Percentiles rank a stretch among this genome's conserved stretches.
These are phyloP conservation scores for Epichloe amarillans DNA, from an alignment of 2,329 filamentous ascomycete species.

Conservation along the genomic window DNA sequence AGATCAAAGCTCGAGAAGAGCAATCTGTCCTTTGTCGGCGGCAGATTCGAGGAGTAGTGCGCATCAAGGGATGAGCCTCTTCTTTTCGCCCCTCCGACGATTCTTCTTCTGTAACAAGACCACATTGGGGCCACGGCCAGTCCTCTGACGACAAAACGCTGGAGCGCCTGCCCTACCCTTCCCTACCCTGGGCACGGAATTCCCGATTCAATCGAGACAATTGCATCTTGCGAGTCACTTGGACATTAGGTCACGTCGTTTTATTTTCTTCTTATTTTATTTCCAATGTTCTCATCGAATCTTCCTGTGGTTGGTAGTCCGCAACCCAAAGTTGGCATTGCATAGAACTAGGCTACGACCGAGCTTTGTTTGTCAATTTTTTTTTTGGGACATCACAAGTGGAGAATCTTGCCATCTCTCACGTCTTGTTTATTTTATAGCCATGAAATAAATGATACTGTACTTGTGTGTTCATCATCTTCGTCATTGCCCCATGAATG, in stretches of 20 bases:
- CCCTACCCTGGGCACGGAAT: neutral
- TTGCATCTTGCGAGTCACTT: neutral
- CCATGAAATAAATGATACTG: neutral
- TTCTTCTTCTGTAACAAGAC: neutral
- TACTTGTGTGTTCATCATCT: neutral
- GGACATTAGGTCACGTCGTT: neutral
- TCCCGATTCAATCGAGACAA: neutral
- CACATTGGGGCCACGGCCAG: neutral
- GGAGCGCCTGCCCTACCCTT: neutral
- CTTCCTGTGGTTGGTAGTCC: neutral
- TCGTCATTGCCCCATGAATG: neutral
- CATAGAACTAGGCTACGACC: neutral
- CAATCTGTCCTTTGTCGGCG: conserved; percentile 44
- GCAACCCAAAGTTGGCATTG: neutral
- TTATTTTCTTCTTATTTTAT: neutral
- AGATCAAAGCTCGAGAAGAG: conserved; percentile 60
- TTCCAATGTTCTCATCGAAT: neutral
- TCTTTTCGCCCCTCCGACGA: neutral
- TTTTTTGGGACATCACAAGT: neutral
- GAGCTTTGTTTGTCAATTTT: neutral
- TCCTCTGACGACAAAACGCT: neutral
- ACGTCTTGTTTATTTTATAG: neutral
- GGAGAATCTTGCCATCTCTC: neutral
- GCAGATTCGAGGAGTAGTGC: conserved; percentile 52
- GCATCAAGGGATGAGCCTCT: neutral